Percentiles rank a stretch among this genome's conserved stretches.
These are phyloP conservation scores for Acer negundo DNA, from an alignment of 345 rosid genomes.

Conservation along the genomic window DNA sequence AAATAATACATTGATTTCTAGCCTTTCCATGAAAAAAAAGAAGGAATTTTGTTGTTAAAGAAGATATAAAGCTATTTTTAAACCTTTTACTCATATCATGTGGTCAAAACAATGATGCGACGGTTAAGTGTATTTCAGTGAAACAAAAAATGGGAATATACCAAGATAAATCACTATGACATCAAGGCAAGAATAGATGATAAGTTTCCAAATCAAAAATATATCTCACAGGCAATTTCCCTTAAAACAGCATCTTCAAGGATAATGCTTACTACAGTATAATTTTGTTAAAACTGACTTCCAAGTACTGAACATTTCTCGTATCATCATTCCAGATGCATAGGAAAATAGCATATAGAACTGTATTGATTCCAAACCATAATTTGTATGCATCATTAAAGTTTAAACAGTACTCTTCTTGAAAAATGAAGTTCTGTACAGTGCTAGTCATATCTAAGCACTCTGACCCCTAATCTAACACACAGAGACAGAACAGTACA, in stretches of 20 bases:
- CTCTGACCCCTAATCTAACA: neutral
- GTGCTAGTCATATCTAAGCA: conserved; percentile 4
- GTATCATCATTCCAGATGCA: neutral
- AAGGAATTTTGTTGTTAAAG: neutral
- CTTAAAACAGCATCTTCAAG: neutral
- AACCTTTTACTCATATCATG: neutral
- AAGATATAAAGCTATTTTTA: neutral
- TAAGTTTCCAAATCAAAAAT: neutral
- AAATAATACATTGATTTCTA: neutral
- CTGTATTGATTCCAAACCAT: neutral
- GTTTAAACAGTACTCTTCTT: neutral
- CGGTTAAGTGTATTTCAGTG: neutral
- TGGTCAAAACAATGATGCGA: neutral
- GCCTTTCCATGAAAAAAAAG: neutral
- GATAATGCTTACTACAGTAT: neutral
- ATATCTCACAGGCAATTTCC: neutral
- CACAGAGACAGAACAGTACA: neutral
- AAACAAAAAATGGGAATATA: conserved; percentile 1
- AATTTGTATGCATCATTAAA: neutral
- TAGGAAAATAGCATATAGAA: neutral
- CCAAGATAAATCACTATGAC: neutral
- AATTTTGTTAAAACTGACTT: neutral
- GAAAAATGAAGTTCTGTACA: neutral
- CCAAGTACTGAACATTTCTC: neutral
- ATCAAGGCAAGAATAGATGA: neutral